Conservation (phyloP, 495 filamentous ascomycete species). For the Jackrogersella minutella region DNA sequence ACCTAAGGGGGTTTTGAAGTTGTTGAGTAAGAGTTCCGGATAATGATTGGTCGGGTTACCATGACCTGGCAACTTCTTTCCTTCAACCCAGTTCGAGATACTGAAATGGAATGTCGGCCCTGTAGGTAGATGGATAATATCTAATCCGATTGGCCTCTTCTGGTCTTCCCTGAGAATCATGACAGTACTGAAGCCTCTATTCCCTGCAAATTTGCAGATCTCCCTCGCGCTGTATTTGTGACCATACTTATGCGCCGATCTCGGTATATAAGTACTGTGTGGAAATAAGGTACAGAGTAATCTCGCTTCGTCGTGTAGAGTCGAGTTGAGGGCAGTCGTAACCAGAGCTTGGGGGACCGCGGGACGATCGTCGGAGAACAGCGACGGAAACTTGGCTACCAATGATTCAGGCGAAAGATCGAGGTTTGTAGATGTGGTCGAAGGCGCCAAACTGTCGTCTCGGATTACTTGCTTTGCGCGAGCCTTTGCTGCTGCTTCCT, state of each 20-base stretch:
- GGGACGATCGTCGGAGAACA: slow-evolving; percentile 72
- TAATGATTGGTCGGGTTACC: slow-evolving; percentile 88
- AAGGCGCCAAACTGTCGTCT: slow-evolving; percentile 54
- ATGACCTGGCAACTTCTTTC: slow-evolving; percentile 84
- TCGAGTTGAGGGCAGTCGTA: slow-evolving; percentile 86
- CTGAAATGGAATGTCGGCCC: slow-evolving; percentile 89
- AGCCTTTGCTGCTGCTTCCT: slow-evolving; percentile 48
- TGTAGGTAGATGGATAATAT: slow-evolving; percentile 79
- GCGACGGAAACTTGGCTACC: slow-evolving; percentile 77
- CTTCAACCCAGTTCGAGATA: slow-evolving; percentile 81
- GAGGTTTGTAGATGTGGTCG: slow-evolving; percentile 74
- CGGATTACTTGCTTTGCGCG: slow-evolving; percentile 62
- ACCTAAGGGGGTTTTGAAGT: slow-evolving; percentile 93
- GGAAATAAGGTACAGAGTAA: slow-evolving; percentile 83
- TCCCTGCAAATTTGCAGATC: slow-evolving; percentile 83
- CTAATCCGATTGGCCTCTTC: slow-evolving; percentile 78
- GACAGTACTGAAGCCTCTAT: slow-evolving; percentile 80
- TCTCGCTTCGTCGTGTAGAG: slow-evolving; percentile 81
- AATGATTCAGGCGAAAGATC: slow-evolving; percentile 74
- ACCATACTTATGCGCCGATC: slow-evolving; percentile 77
- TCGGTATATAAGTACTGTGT: slow-evolving; percentile 83
- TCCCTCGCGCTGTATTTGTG: slow-evolving; percentile 91
- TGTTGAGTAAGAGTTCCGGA: slow-evolving; percentile 93
- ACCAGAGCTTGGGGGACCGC: slow-evolving; percentile 80
- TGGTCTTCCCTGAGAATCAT: slow-evolving; percentile 84